Evolutionary conservation across 2,329 filamentous ascomycete genomes (phyloP).

Genomic region (Cladophialophora carrionii): DNA sequence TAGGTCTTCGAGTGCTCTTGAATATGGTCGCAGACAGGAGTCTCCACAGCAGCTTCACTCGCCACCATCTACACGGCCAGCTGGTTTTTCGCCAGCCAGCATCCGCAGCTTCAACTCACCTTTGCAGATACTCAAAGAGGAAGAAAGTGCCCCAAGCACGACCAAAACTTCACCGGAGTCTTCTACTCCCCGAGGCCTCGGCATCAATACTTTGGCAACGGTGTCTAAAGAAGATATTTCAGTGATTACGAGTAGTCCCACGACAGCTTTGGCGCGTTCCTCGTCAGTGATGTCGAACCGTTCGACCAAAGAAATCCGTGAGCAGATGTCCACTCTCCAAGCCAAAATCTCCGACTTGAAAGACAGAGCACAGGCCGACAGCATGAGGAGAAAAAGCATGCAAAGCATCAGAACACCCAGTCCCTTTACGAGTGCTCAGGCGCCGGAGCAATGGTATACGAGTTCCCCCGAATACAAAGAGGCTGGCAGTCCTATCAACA

Average conservation of each 20-base stretch:
- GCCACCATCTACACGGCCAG: constrained; percentile 14
- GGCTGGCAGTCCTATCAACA: constrained; percentile 44
- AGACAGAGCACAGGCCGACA: constrained; percentile 77
- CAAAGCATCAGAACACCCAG: constrained; percentile 75
- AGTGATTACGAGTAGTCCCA: constrained; percentile 27
- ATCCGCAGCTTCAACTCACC: constrained; percentile 37
- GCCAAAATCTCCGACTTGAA: constrained; percentile 80
- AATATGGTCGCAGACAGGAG: constrained; percentile 35
- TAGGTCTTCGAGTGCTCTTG: constrained; percentile 38
- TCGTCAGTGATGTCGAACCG: constrained; percentile 32
- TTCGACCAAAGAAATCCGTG: constrained; percentile 62
- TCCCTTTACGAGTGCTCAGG: constrained; percentile 71
- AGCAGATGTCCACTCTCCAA: constrained; percentile 83
- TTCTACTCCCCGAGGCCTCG: constrained; percentile 30
- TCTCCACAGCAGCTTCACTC: constrained; percentile 30
- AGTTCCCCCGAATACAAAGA: constrained; percentile 46
- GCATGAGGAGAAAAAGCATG: constrained; percentile 73
- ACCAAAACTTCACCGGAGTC: constrained; percentile 37
- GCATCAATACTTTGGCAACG: constrained; percentile 34
- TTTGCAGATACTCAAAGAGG: constrained; percentile 35
- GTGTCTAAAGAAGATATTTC: constrained; percentile 33
- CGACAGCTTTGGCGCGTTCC: constrained; percentile 29
- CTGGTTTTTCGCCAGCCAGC: constrained; percentile 27
- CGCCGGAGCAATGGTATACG: constrained; percentile 59
- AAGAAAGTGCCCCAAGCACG: constrained; percentile 34